Conservation (phyloP, 768 basidiomycete species). For the Kwoniella dejecticola region DNA sequence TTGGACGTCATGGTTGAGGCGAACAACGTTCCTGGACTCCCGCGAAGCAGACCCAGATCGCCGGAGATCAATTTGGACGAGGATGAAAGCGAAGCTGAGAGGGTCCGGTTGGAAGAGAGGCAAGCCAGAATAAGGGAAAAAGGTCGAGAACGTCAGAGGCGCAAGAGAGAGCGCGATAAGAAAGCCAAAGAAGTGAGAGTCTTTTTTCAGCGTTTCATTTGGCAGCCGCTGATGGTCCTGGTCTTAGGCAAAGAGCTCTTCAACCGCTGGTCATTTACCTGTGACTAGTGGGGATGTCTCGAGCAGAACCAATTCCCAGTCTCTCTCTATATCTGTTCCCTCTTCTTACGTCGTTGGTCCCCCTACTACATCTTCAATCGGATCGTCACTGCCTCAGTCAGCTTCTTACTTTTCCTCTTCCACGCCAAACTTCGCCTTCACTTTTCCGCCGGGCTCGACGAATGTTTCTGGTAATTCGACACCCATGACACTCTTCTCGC, state of each 20-base stretch:
- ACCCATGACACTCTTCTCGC: slow-evolving; percentile 33
- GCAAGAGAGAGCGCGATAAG: slow-evolving; percentile 43
- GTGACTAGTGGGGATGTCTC: slow-evolving; percentile 23
- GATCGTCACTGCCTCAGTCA: slow-evolving; percentile 29
- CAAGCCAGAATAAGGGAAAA: slow-evolving; percentile 40
- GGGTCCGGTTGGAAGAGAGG: slow-evolving; percentile 20
- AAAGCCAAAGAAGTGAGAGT: slow-evolving; percentile 35
- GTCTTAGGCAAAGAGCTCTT: neutral
- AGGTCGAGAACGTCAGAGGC: slow-evolving; percentile 40
- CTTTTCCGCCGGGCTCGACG: slow-evolving; percentile 22
- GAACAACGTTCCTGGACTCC: neutral
- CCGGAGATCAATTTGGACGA: slow-evolving; percentile 29
- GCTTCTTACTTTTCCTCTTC: slow-evolving; percentile 30
- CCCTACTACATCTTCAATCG: slow-evolving; percentile 21
- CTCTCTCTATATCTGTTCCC: slow-evolving; percentile 23
- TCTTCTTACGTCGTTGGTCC: slow-evolving; percentile 9
- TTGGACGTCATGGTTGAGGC: slow-evolving; percentile 13
- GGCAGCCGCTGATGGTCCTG: neutral
- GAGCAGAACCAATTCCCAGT: slow-evolving; percentile 7
- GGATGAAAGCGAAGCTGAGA: slow-evolving; percentile 26
- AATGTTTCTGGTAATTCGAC: slow-evolving; percentile 39
- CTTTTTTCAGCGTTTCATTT: neutral
- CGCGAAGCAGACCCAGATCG: slow-evolving; percentile 11
- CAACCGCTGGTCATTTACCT: slow-evolving; percentile 14
- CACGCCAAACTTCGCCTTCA: slow-evolving; percentile 14